Evolutionary conservation across 2,329 filamentous ascomycete species (phyloP).

Genomic region (Alternaria novae-zelandiae): DNA sequence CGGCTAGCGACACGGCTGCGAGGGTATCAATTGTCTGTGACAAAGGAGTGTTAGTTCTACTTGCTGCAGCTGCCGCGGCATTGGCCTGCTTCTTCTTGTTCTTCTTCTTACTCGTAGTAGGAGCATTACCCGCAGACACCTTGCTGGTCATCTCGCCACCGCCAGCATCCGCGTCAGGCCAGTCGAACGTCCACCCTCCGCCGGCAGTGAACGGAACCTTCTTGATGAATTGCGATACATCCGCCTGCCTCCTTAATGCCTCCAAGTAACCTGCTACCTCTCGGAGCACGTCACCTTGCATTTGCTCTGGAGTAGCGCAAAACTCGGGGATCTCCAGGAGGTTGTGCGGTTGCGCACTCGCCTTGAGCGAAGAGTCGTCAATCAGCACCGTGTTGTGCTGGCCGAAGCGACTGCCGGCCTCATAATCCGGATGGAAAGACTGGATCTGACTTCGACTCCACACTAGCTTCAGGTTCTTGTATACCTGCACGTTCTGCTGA

Average conservation of each 20-base stretch:
- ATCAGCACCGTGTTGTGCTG: slow-evolving; percentile 89
- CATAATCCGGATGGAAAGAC: slow-evolving; percentile 49
- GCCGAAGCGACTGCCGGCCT: slow-evolving; percentile 63
- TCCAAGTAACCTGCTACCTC: slow-evolving; percentile 62
- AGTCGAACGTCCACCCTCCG: slow-evolving; percentile 37
- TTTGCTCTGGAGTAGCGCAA: slow-evolving; percentile 52
- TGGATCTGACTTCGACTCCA: slow-evolving; percentile 65
- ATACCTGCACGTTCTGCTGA: slow-evolving; percentile 76
- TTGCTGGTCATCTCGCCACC: slow-evolving; percentile 20
- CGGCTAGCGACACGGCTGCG: slow-evolving; percentile 8
- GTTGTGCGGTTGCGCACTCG: slow-evolving; percentile 81
- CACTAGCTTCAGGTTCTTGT: slow-evolving; percentile 79
- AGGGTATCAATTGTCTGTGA: slow-evolving; percentile 6
- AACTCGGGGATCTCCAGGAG: slow-evolving; percentile 84
- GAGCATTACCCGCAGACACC: slow-evolving; percentile 1
- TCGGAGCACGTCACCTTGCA: slow-evolving; percentile 54
- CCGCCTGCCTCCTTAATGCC: slow-evolving; percentile 56
- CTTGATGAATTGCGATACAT: slow-evolving; percentile 69
- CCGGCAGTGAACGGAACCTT: slow-evolving; percentile 37
- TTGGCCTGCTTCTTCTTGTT: slow-evolving; percentile 14
- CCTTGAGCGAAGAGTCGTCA: slow-evolving; percentile 85
- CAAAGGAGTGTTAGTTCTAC: slow-evolving; percentile 3
- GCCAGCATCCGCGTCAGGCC: slow-evolving; percentile 21
- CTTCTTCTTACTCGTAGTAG: slow-evolving; percentile 14
- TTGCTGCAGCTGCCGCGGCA: background rate